These are phyloP conservation scores for Centella asiatica DNA, from an alignment of 129 eudicot species.

Conservation along the genomic window DNA sequence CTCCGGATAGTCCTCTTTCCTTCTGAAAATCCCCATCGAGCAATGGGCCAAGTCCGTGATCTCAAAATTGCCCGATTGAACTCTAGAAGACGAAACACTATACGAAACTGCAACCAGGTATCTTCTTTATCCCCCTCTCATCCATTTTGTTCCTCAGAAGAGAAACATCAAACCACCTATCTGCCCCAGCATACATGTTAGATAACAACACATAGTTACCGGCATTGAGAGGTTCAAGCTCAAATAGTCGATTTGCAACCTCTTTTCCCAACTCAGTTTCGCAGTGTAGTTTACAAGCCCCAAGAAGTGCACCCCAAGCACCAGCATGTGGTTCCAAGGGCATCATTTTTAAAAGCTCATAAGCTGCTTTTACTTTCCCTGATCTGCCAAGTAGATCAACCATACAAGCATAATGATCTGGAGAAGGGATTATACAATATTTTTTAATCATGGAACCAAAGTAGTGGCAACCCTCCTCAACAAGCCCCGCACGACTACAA, in stretches of 20 bases:
- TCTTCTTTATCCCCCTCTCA: constrained; percentile 46
- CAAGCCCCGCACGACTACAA: constrained; percentile 50
- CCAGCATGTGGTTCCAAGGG: constrained; percentile 43
- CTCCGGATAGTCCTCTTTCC: background rate
- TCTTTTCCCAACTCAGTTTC: constrained; percentile 48
- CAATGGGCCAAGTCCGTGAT: background rate
- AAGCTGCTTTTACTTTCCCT: constrained; percentile 53
- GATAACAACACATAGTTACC: constrained; percentile 67
- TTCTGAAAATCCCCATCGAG: background rate
- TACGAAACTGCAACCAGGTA: constrained; percentile 50
- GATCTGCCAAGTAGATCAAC: constrained; percentile 59
- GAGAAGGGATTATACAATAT: constrained; percentile 34
- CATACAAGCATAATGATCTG: constrained; percentile 64
- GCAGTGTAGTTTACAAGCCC: constrained; percentile 59
- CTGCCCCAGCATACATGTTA: constrained; percentile 57
- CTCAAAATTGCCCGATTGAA: background rate
- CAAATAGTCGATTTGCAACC: constrained; percentile 42
- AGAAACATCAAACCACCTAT: constrained; percentile 60
- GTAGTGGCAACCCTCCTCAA: constrained; percentile 48
- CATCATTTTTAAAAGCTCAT: constrained; percentile 39
- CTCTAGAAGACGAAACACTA: background rate
- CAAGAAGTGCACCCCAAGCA: constrained; percentile 83
- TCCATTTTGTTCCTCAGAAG: constrained; percentile 46
- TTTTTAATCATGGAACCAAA: constrained; percentile 34
- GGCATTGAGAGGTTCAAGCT: constrained; percentile 51